Evolutionary conservation across 208 protist species (phyloP).

Genomic region (Crithidia thermophila): DNA sequence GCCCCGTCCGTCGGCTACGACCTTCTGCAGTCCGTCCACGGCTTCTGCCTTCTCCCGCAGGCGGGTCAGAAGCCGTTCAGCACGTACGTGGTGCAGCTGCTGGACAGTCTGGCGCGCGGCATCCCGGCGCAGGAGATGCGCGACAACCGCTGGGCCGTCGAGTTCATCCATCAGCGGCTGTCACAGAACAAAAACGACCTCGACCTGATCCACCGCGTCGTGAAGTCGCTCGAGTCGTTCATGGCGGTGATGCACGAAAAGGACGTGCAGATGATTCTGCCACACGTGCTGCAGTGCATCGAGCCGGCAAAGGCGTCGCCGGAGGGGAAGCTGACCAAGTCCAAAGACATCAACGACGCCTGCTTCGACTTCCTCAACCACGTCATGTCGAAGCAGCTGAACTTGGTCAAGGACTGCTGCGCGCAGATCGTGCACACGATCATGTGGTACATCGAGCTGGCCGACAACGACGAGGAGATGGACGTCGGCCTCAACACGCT

Average conservation of each 20-base stretch:
- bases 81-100: constrained; percentile 82
- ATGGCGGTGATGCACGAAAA: constrained; percentile 86
- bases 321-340: constrained; percentile 42
- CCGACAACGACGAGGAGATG: constrained; percentile 78
- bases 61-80: constrained; percentile 85
- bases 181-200: constrained; percentile 88
- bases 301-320: constrained; percentile 65
- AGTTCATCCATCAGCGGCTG: constrained; percentile 91
- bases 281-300: constrained; percentile 90
- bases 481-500: constrained; percentile 79
- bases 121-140: constrained; percentile 87
- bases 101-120: constrained; percentile 77
- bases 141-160: constrained; percentile 88
- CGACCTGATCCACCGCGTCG: constrained; percentile 76
- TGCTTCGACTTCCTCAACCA: constrained; percentile 89
- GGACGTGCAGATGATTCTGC: constrained; percentile 84
- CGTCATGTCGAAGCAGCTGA: constrained; percentile 78
- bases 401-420: constrained; percentile 82
- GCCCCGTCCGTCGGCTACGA: constrained; percentile 59
- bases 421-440: constrained; percentile 88
- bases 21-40: constrained; percentile 72
- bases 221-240: constrained; percentile 88
- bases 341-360: constrained; percentile 83
- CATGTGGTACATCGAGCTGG: constrained; percentile 87
- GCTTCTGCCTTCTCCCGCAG: constrained; percentile 82